phyloP scores from a whole-genome alignment of 371 early-diverging fungal genomes.

The Mortierella sp. region DNA sequence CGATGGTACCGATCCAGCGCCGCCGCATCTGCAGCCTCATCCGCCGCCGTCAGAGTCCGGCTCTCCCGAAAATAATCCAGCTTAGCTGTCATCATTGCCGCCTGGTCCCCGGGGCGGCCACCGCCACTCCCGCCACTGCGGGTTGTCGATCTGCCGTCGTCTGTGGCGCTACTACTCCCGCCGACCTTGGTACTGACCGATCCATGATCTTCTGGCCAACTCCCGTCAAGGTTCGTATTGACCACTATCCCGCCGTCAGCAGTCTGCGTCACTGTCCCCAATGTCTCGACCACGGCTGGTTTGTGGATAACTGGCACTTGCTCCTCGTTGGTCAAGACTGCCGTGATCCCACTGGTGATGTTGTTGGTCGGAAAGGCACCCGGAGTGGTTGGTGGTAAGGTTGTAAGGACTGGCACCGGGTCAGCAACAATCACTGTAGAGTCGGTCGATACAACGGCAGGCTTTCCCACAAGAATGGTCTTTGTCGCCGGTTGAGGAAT shows the following conservation, averaged over 20 bases:
- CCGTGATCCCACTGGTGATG: not conserved
- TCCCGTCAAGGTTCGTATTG: slow-evolving; percentile 13
- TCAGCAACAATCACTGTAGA: slow-evolving; percentile 12
- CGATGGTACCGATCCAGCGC: slow-evolving; percentile 34
- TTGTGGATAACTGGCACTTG: not conserved
- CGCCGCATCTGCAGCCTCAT: slow-evolving; percentile 22
- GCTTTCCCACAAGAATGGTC: slow-evolving; percentile 6
- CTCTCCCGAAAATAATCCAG: slow-evolving; percentile 26
- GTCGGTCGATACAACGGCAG: not conserved
- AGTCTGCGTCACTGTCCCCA: not conserved
- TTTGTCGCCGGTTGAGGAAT: not conserved
- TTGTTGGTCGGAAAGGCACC: slow-evolving; percentile 41
- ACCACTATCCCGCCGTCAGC: not conserved
- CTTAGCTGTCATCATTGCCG: not conserved
- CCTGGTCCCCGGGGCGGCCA: not conserved
- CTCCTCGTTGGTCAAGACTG: slow-evolving; percentile 4
- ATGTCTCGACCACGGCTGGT: not conserved
- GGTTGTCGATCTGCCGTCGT: slow-evolving; percentile 28
- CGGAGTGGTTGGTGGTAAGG: slow-evolving; percentile 30
- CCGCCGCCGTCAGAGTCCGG: slow-evolving; percentile 9
- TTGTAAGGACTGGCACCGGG: slow-evolving; percentile 15
- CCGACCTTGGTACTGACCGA: slow-evolving; percentile 48
- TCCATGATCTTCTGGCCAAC: slow-evolving; percentile 41
- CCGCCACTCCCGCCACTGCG: not conserved
- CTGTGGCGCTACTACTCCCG: slow-evolving; percentile 9